A percentile compares a stretch with the other conserved stretches of the same genome.
Evolutionary conservation across 176 grass and related monocot genomes (phyloP).

Genomic region (Eleusine coracana): DNA sequence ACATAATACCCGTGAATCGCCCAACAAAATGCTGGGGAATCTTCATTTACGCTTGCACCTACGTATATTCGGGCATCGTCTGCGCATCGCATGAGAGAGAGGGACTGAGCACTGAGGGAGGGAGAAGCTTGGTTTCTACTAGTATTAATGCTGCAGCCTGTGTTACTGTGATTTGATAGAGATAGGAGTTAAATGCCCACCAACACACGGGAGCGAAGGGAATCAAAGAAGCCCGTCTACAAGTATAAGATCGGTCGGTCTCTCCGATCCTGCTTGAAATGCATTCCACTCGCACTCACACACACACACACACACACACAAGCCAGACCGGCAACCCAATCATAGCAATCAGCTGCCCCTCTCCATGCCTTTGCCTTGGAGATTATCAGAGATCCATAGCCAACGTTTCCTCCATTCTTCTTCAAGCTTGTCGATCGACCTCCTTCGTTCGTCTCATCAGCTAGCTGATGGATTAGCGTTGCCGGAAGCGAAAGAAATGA

Average conservation of each 20-base stretch:
- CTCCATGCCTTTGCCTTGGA: conserved; percentile 3
- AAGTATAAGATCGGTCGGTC: conserved; percentile 34
- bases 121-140: not conserved
- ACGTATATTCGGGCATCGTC: no score
- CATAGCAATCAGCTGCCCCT: not conserved
- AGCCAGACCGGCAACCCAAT: conserved; percentile 17
- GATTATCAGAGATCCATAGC: not conserved
- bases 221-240: conserved; percentile 16
- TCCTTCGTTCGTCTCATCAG: no score
- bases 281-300: not conserved
- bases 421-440: not conserved
- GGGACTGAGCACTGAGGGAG: no score
- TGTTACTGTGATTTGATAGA: conserved; percentile 35
- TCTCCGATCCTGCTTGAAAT: not conserved
- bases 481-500: conserved; percentile 37
- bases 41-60: not conserved
- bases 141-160: conserved; percentile 22
- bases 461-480: not conserved
- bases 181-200: conserved; percentile 47
- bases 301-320: not conserved
- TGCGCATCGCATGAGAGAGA: no score
- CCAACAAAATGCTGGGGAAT: not conserved
- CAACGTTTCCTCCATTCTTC: not conserved
- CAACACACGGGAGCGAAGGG: conserved; percentile 23
- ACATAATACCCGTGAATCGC: not conserved